These are phyloP conservation scores for Diplodia sapinea DNA, from an alignment of 2,329 filamentous ascomycete genomes.

Conservation along the genomic window DNA sequence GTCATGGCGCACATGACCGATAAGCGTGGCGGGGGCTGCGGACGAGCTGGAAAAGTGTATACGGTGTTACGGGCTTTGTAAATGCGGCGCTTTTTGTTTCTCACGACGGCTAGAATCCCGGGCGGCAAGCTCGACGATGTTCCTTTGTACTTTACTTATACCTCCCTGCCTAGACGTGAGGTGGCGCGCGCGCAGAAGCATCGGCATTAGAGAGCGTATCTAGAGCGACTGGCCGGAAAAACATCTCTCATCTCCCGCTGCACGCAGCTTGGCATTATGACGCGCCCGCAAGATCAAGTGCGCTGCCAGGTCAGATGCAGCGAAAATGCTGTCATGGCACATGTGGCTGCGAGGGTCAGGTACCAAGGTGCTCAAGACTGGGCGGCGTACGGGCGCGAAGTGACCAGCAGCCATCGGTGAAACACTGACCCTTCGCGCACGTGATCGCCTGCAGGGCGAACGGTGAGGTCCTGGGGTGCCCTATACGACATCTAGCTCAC, in stretches of 20 bases:
- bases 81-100: slow-evolving; percentile 23
- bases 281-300: slow-evolving; percentile 18
- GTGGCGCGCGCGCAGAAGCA: slow-evolving; percentile 7
- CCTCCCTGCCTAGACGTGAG: slow-evolving; percentile 20
- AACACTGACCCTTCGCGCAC: slow-evolving; percentile 11
- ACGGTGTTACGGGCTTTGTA: slow-evolving; percentile 31
- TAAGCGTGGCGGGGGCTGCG: slow-evolving; percentile 4
- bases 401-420: slow-evolving; percentile 2
- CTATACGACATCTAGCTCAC: slow-evolving; percentile 34
- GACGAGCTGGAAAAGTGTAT: slow-evolving; percentile 19
- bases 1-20: slow-evolving; percentile 16
- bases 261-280: slow-evolving; percentile 7
- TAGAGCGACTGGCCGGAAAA: slow-evolving; percentile 19
- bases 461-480: slow-evolving; percentile 14
- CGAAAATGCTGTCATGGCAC: background rate
- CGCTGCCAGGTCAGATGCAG: slow-evolving; percentile 16
- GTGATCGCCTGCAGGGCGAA: slow-evolving; percentile 19
- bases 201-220: slow-evolving; percentile 4
- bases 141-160: slow-evolving; percentile 24
- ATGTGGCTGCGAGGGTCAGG: slow-evolving; percentile 6
- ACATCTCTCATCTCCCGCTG: slow-evolving; percentile 10
- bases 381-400: slow-evolving; percentile 15
- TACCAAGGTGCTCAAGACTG: slow-evolving; percentile 9
- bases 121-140: slow-evolving; percentile 10
- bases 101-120: slow-evolving; percentile 7